phyloP scores from a whole-genome alignment of 2,329 filamentous ascomycete species.

The Dothistroma septosporum region DNA sequence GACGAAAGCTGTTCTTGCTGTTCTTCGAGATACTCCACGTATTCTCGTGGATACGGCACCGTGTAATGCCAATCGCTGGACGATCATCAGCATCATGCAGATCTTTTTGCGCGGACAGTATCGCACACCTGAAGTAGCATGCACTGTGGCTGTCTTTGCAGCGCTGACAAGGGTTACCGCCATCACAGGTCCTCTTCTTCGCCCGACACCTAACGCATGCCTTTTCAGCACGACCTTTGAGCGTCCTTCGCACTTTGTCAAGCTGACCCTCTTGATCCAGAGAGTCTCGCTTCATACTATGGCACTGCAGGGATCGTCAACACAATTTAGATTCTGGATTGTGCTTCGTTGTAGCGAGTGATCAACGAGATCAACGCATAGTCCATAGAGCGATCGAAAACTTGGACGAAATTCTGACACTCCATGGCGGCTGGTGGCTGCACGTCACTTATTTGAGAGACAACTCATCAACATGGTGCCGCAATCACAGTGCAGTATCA shows the following conservation, averaged over 20 bases:
- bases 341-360: neutral
- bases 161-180: slow-evolving; percentile 19
- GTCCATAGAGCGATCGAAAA: neutral
- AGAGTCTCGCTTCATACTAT: slow-evolving; percentile 17
- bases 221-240: slow-evolving; percentile 19
- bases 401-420: neutral
- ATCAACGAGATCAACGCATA: neutral
- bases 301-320: neutral
- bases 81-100: neutral
- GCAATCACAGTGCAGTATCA: neutral
- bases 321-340: neutral
- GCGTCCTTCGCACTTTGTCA: slow-evolving; percentile 21
- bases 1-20: slow-evolving; percentile 22
- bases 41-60: slow-evolving; percentile 22
- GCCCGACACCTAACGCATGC: slow-evolving; percentile 24
- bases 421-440: neutral
- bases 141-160: slow-evolving; percentile 23
- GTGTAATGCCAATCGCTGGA: slow-evolving; percentile 22
- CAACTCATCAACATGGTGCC: neutral
- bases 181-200: slow-evolving; percentile 24
- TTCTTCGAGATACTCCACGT: slow-evolving; percentile 23
- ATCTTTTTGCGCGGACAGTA: neutral
- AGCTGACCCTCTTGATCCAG: slow-evolving; percentile 14
- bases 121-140: slow-evolving; percentile 22
- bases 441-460: slow-evolving; percentile 5